Conservation (phyloP, 1,139 yeast species). For the Saccharomyces uvarum region DNA sequence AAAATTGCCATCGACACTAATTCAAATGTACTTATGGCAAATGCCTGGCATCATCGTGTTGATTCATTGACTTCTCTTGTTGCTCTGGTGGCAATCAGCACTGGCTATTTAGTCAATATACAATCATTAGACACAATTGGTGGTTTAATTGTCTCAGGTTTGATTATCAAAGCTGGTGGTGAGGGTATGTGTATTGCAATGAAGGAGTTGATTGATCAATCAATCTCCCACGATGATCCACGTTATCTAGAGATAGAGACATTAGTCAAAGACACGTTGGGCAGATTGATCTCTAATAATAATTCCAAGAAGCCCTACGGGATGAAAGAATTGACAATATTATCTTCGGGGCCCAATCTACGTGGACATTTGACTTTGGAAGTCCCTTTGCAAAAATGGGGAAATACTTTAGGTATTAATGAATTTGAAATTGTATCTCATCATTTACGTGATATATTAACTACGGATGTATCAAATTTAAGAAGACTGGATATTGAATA, state of each 20-base stretch:
- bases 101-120: conserved; percentile 69
- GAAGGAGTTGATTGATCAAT: conserved; percentile 65
- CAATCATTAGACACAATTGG: conserved; percentile 89
- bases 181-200: conserved; percentile 62
- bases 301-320: conserved; percentile 35
- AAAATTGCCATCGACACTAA: conserved; percentile 67
- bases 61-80: conserved; percentile 89
- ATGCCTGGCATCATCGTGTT: conserved; percentile 97
- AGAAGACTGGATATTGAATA: conserved; percentile 33
- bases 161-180: conserved; percentile 80
- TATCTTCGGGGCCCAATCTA: conserved; percentile 67
- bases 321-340: conserved; percentile 45
- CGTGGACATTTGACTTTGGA: conserved; percentile 37
- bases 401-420: conserved; percentile 37
- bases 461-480: conserved; percentile 26
- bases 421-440: conserved; percentile 42
- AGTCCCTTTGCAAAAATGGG: conserved; percentile 39
- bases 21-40: conserved; percentile 85
- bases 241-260: conserved; percentile 37
- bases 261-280: conserved; percentile 33
- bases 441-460: conserved; percentile 25
- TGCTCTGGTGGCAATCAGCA: conserved; percentile 81
- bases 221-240: conserved; percentile 36
- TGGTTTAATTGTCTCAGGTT: conserved; percentile 72
- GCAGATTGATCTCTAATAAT: conserved; percentile 32